A percentile compares a stretch with the other conserved stretches of the same genome.
These are phyloP conservation scores for Mycena vitilis DNA, from an alignment of 768 basidiomycete genomes.

Conservation along the genomic window DNA sequence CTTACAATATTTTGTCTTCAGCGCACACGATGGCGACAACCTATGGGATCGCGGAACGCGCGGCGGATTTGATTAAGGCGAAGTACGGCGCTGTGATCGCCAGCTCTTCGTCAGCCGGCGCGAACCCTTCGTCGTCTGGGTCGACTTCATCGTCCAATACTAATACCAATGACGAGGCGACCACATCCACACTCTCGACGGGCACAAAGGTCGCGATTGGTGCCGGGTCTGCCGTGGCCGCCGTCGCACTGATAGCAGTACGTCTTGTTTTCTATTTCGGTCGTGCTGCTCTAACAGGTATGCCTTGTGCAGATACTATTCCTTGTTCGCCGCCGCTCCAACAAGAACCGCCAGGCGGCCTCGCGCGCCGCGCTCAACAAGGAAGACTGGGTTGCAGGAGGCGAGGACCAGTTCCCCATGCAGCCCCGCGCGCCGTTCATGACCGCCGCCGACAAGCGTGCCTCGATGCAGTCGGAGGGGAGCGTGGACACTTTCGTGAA, in stretches of 20 bases:
- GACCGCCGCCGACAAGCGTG: slow-evolving; percentile 2
- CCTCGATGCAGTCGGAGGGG: slow-evolving; percentile 11
- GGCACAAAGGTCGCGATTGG: slow-evolving; percentile 30
- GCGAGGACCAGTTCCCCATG: slow-evolving; percentile 15
- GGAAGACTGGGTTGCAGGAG: slow-evolving; percentile 31
- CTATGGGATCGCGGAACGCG: slow-evolving; percentile 39
- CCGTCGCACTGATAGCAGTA: slow-evolving; percentile 18
- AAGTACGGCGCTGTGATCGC: slow-evolving; percentile 6
- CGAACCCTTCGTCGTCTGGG: slow-evolving; percentile 2
- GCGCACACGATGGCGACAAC: slow-evolving; percentile 38
- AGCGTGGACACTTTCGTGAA: slow-evolving; percentile 29
- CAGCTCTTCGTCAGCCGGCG: slow-evolving; percentile 2
- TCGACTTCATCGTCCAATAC: neutral
- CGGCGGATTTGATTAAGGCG: slow-evolving; percentile 36
- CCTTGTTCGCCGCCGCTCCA: slow-evolving; percentile 21
- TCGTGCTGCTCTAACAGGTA: too few species aligned
- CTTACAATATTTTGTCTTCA: neutral
- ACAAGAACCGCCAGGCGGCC: slow-evolving; percentile 12
- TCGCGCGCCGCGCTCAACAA: neutral
- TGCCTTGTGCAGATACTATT: too few species aligned
- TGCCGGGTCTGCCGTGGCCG: slow-evolving; percentile 20
- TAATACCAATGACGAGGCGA: neutral
- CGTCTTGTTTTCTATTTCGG: too few species aligned
- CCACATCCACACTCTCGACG: slow-evolving; percentile 24
- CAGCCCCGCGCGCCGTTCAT: slow-evolving; percentile 34